A percentile compares a stretch with the other conserved stretches of the same genome.
Conservation (phyloP, 345 rosid genomes). For the Streptanthus diversifolius region DNA sequence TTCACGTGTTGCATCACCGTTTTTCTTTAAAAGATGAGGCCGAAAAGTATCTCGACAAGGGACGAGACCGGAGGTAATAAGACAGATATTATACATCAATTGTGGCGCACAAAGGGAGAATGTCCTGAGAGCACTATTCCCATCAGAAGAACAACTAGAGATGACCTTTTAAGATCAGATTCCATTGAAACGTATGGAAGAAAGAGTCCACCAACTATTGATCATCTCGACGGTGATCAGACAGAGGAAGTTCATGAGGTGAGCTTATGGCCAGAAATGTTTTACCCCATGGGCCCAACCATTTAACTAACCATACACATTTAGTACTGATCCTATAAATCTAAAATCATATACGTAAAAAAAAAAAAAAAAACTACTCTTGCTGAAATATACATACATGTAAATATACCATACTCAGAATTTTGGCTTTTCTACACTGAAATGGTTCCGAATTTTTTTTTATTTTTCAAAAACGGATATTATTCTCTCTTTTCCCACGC, state of each 20-base stretch:
- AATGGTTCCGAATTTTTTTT: too few relatives aligned
- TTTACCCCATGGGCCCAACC: too few relatives aligned
- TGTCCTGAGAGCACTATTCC: slow-evolving; percentile 56
- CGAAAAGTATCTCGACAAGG: not conserved
- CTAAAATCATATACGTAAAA: too few relatives aligned
- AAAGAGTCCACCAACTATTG: slow-evolving; percentile 24
- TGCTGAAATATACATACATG: too few relatives aligned
- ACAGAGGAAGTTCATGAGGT: slow-evolving; percentile 16
- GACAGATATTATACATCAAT: slow-evolving; percentile 28
- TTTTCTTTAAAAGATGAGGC: not conserved
- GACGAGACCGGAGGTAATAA: not conserved
- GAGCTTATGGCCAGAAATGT: not conserved
- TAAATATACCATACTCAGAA: too few relatives aligned
- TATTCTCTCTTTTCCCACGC: too few relatives aligned
- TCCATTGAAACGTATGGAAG: slow-evolving; percentile 43
- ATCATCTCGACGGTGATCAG: not conserved
- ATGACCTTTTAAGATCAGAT: slow-evolving; percentile 2
- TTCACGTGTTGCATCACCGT: not conserved
- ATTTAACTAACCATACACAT: too few relatives aligned
- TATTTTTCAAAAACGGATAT: too few relatives aligned
- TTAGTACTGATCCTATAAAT: too few relatives aligned
- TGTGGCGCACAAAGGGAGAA: slow-evolving; percentile 50
- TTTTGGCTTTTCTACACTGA: too few relatives aligned
- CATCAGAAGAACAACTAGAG: slow-evolving; percentile 32
- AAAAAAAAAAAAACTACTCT: too few relatives aligned